Evolutionary conservation across 78 protist species (phyloP).

Genomic region (Monosiga brevicollis): DNA sequence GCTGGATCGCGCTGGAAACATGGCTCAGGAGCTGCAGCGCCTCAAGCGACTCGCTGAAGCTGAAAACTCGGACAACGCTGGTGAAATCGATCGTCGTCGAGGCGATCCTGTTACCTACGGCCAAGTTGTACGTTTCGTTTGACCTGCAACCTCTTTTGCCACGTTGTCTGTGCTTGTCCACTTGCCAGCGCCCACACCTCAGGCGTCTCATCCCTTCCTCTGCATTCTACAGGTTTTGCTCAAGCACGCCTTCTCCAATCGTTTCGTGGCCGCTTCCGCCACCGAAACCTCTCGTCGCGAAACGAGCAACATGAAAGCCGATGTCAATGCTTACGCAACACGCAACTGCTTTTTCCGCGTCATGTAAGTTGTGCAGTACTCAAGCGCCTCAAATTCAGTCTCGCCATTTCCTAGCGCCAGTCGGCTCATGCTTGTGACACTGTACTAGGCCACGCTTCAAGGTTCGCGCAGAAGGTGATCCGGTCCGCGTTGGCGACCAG

Average conservation of each 20-base stretch:
- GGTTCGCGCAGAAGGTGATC: constrained; percentile 16
- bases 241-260: neutral
- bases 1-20: no score
- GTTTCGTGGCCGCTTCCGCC: neutral
- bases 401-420: no score
- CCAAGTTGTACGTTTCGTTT: neutral
- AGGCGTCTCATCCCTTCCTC: no score
- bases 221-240: no score
- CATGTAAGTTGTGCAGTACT: no score
- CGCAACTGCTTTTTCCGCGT: neutral
- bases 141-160: neutral
- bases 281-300: neutral
- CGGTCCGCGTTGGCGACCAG: neutral
- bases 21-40: neutral
- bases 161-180: neutral
- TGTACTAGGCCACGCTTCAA: constrained; percentile 22
- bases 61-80: neutral
- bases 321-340: no score
- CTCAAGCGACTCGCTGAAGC: neutral
- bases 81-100: neutral
- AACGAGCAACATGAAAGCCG: neutral
- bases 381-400: no score
- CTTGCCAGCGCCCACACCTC: no score
- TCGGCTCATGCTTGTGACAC: no score
- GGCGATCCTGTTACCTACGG: neutral